These are phyloP conservation scores for Sanghuangporus weigelae DNA, from an alignment of 1,284 basidiomycete genomes.

Conservation along the genomic window DNA sequence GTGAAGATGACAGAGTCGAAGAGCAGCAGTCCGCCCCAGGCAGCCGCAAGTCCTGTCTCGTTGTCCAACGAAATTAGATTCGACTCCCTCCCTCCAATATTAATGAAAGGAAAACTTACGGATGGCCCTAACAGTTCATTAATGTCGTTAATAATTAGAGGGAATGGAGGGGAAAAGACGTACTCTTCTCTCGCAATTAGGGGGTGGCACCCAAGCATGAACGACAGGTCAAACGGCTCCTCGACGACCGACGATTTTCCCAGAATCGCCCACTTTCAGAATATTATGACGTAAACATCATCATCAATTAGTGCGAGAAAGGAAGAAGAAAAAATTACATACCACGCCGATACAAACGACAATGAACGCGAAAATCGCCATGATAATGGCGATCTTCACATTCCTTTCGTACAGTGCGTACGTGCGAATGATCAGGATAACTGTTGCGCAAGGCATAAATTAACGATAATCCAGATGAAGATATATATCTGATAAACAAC, in stretches of 20 bases:
- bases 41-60: constrained; percentile 27
- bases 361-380: constrained; percentile 2
- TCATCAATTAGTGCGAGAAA: background rate
- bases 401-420: constrained; percentile 16
- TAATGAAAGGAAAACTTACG: constrained; percentile 2
- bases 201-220: constrained; percentile 11
- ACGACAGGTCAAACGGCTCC: constrained; percentile 3
- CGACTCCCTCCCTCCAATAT: background rate
- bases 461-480: background rate
- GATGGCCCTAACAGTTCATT: background rate
- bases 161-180: background rate
- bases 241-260: background rate
- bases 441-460: background rate
- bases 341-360: constrained; percentile 9
- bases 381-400: background rate
- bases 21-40: constrained; percentile 35
- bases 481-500: background rate
- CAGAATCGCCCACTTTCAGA: constrained; percentile 8
- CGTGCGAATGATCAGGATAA: constrained; percentile 16
- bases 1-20: constrained; percentile 36
- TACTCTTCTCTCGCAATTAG: constrained; percentile 6
- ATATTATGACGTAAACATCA: background rate
- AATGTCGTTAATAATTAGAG: background rate
- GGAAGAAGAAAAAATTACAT: background rate
- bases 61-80: background rate